Conservation (phyloP, 192 early-diverging fungal genomes). For the Backusella circina region DNA sequence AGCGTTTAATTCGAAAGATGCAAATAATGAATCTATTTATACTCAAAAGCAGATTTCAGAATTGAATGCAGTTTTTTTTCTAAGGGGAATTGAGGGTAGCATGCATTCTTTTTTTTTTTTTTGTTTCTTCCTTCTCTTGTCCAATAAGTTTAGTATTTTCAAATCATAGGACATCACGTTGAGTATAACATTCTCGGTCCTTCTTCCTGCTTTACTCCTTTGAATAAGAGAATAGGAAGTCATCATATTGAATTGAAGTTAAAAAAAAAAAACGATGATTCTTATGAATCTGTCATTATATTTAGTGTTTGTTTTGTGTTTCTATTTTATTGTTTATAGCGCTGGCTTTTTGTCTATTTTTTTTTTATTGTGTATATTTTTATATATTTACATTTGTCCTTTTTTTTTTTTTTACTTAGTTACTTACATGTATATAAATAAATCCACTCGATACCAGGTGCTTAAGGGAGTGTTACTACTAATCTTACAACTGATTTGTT, state of each 20-base stretch:
- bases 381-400: neutral
- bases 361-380: neutral
- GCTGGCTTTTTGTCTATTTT: neutral
- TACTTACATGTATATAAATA: neutral
- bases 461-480: neutral
- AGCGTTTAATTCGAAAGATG: neutral
- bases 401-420: neutral
- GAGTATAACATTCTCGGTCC: neutral
- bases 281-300: neutral
- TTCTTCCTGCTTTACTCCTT: neutral
- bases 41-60: neutral
- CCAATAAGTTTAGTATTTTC: neutral
- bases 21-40: neutral
- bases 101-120: neutral
- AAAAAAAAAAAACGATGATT: neutral
- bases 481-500: neutral
- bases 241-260: neutral
- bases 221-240: neutral
- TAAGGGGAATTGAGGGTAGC: neutral
- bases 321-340: too few species aligned
- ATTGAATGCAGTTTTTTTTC: neutral
- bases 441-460: neutral
- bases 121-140: neutral
- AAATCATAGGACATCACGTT: constrained; percentile 3
- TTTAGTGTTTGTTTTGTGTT: neutral